Evolutionary conservation across 1,284 basidiomycete species (phyloP), one percentile per base, ranked within the genome.

Genomic region (Irpex lacteus): DNA sequence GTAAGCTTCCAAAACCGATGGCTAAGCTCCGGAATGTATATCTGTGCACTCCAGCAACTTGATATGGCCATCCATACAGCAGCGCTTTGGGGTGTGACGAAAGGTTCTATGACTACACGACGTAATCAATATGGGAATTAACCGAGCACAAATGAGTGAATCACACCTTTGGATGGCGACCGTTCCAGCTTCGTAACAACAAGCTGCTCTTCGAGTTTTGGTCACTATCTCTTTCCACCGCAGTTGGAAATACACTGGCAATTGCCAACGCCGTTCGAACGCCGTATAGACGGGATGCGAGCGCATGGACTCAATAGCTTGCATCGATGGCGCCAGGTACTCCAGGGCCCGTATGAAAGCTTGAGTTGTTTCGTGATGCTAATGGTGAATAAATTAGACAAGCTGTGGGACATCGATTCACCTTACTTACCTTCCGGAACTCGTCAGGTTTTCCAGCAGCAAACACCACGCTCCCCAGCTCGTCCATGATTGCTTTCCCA

Each of bases 171-270:
- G 52, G 68, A 72, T 4, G 74, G 70, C 52, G 72, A 74, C 7
- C 78, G 74, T 54, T 83, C 82, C 32, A 87, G 72, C 58, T 76
- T 77, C 18, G 78, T 75, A n/a, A 71, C 72, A 9, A 76, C 73
- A 26, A 97, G 77, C 0, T 78, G 77, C 7, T 88, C 86, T 76
- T 98, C 96, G 13, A 96, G 77, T 55, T 55, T 82, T 82, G 0
- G 82, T 77, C 1, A 97, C 88, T 61, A 98, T 92, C 71, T 98
- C 96, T 74, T 98, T 97, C 91, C 96, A 97, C n/a, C 96, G 86
- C 68, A 99, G 81, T 74, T 99, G 97, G 76, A 98, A 98, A 74
- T 99, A 99, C 15, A 98, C 92, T 0, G 95, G 92, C 5, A 99
- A 82, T 73, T 98, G 97, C 96, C 97, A 99, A 50, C 95, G 84